A percentile compares a stretch with the other conserved stretches of the same genome.
Conservation (phyloP, 345 rosid genomes). For the Brassica rapa region DNA sequence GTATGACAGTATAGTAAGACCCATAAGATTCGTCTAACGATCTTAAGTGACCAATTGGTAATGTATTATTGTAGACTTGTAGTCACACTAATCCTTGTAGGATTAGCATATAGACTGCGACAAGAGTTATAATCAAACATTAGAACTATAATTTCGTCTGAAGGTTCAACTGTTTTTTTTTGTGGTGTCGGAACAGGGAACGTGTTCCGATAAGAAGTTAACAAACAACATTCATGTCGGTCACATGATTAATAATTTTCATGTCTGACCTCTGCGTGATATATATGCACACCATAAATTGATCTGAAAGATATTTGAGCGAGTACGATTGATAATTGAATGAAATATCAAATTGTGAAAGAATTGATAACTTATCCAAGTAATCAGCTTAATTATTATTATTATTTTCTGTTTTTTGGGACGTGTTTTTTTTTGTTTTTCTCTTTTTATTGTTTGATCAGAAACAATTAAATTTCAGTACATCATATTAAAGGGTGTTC, state of each 20-base stretch:
- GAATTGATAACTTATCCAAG: neutral
- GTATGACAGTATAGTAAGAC: too few species aligned
- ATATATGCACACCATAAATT: slow-evolving; percentile 9
- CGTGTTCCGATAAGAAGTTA: slow-evolving; percentile 34
- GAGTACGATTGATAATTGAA: neutral
- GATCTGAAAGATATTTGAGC: slow-evolving; percentile 20
- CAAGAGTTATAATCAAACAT: neutral
- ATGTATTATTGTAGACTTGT: neutral
- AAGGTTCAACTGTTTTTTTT: slow-evolving; percentile 2
- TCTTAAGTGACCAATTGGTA: neutral
- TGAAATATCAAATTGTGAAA: neutral
- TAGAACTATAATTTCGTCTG: neutral
- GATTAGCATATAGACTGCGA: neutral
- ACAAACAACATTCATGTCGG: slow-evolving; percentile 34
- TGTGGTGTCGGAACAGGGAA: slow-evolving; percentile 27
- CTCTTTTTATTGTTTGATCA: neutral
- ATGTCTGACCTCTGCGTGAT: slow-evolving; percentile 28
- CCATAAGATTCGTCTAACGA: neutral
- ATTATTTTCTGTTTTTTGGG: neutral
- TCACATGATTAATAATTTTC: slow-evolving; percentile 24
- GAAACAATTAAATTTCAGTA: neutral
- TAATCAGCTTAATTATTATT: neutral
- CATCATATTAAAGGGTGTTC: neutral
- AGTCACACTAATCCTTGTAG: neutral
- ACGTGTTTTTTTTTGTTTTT: neutral